phyloP scores from a whole-genome alignment of 2,329 filamentous ascomycete species.

The Sporothrix inflata region DNA sequence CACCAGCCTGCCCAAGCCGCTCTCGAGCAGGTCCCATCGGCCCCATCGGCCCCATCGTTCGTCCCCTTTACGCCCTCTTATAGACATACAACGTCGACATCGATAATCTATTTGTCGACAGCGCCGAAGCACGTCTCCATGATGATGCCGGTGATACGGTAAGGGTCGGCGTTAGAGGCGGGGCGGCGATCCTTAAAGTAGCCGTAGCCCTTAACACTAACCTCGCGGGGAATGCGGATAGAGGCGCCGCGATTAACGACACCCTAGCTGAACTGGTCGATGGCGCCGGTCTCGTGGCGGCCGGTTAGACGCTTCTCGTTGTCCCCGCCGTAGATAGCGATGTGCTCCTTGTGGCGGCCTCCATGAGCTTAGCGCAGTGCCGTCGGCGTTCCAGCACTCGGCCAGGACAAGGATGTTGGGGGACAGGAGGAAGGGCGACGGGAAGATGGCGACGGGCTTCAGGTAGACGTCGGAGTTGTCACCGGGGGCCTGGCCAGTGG shows the following conservation, averaged over 20 bases:
- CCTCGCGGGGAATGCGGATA: slow-evolving; percentile 74
- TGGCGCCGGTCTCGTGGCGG: slow-evolving; percentile 88
- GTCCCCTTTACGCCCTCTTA: neutral
- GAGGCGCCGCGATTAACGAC: slow-evolving; percentile 95
- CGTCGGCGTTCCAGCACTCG: slow-evolving; percentile 93
- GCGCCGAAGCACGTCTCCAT: slow-evolving; percentile 41
- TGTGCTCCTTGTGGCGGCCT: slow-evolving; percentile 80
- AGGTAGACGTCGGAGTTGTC: slow-evolving; percentile 73
- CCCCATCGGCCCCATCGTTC: neutral
- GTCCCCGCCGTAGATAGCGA: slow-evolving; percentile 89
- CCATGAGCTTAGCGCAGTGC: slow-evolving; percentile 87
- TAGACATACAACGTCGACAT: neutral
- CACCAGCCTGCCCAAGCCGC: neutral
- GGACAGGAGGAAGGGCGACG: slow-evolving; percentile 74
- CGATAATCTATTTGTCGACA: slow-evolving; percentile 30
- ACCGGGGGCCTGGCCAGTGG: slow-evolving; percentile 74
- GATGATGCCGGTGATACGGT: slow-evolving; percentile 60
- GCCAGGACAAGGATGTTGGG: slow-evolving; percentile 91
- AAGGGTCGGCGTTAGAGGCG: slow-evolving; percentile 79
- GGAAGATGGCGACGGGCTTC: slow-evolving; percentile 60
- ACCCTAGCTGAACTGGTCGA: slow-evolving; percentile 91
- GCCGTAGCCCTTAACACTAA: slow-evolving; percentile 78
- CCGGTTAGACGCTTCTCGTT: slow-evolving; percentile 95
- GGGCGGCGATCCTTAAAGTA: slow-evolving; percentile 60
- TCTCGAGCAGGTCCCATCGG: neutral